These are phyloP conservation scores for Daedalea quercina DNA, from an alignment of 768 basidiomycete species.

Conservation along the genomic window DNA sequence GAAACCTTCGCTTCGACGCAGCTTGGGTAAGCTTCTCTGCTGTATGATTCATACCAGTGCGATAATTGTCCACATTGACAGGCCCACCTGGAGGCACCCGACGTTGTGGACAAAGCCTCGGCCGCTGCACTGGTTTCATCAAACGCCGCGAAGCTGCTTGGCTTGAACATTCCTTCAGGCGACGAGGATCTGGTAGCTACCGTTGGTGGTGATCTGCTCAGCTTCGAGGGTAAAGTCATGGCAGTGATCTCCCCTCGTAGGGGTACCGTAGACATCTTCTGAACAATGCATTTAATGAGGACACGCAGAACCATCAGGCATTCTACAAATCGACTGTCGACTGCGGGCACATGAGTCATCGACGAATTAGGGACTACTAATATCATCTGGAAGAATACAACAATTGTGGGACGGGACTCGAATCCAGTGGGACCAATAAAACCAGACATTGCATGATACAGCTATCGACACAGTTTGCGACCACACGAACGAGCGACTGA, in stretches of 20 bases:
- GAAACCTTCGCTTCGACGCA: conserved; percentile 25
- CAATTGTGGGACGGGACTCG: not conserved
- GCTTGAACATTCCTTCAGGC: conserved; percentile 17
- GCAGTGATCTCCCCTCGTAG: conserved; percentile 27
- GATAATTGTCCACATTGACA: conserved; percentile 13
- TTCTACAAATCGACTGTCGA: no score
- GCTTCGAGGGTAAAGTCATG: conserved; percentile 29
- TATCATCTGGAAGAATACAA: not conserved
- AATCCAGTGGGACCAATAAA: not conserved
- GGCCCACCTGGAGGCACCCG: conserved; percentile 13
- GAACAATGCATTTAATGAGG: no score
- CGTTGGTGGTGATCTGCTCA: conserved; percentile 27
- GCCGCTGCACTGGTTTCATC: conserved; percentile 48
- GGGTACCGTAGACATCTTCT: conserved; percentile 25
- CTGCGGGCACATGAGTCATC: no score
- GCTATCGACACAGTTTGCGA: not conserved
- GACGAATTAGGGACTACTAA: no score
- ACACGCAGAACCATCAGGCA: no score
- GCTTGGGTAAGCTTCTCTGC: conserved; percentile 37
- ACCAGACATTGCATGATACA: not conserved
- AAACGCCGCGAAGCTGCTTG: conserved; percentile 50
- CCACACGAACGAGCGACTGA: not conserved
- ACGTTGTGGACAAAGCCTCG: conserved; percentile 24
- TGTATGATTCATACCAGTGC: not conserved
- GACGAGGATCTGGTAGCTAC: conserved; percentile 27